Percentiles rank a stretch among this genome's conserved stretches.
Conservation (phyloP, 148 eudicot species). For the Oxyria digyna region DNA sequence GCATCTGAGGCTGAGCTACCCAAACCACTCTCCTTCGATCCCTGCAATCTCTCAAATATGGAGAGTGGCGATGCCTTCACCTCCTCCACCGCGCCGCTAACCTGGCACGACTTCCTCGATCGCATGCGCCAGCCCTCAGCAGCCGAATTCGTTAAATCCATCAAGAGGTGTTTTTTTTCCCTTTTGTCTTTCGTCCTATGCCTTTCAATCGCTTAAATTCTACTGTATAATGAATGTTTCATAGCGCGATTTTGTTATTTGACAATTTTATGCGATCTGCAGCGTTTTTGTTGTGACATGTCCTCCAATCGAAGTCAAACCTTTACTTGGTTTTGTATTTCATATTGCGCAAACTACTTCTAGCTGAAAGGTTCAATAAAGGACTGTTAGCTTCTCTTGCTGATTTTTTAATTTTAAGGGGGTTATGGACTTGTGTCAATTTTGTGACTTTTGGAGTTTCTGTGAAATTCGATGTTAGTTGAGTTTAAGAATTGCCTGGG, state of each 20-base stretch:
- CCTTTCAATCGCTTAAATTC: background rate
- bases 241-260: background rate
- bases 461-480: background rate
- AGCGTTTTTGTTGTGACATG: background rate
- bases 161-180: constrained; percentile 84
- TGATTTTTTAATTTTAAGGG: background rate
- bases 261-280: background rate
- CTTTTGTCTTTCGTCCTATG: background rate
- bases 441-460: background rate
- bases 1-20: background rate
- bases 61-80: constrained; percentile 59
- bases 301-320: background rate
- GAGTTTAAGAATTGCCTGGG: background rate
- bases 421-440: background rate
- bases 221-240: background rate
- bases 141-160: constrained; percentile 82
- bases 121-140: constrained; percentile 99
- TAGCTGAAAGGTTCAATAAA: background rate
- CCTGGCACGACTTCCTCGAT: constrained; percentile 93
- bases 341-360: background rate
- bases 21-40: background rate
- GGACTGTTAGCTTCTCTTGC: background rate
- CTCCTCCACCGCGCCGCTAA: constrained; percentile 69
- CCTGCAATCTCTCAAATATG: constrained; percentile 21
- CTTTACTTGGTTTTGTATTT: background rate